A percentile compares a stretch with the other conserved stretches of the same genome.
phyloP scores from a whole-genome alignment of 768 basidiomycete genomes.

The Chiua virens region DNA sequence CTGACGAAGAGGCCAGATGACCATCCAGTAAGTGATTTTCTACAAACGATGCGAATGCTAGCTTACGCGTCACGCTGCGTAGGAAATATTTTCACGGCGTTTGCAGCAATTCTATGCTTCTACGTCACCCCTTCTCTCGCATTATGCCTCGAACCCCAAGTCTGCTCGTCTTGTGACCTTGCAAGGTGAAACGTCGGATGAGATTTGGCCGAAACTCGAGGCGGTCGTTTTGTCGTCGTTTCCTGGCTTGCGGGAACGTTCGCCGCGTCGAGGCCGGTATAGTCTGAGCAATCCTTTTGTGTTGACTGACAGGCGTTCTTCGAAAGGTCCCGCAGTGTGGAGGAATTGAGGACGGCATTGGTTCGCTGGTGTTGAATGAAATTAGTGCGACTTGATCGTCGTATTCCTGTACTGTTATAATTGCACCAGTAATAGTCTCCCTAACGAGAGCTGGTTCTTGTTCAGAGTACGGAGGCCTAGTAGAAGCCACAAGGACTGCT shows the following conservation, averaged over 20 bases:
- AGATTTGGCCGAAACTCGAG: conserved; percentile 88
- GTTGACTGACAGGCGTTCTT: conserved; percentile 18
- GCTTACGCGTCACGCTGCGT: conserved; percentile 6
- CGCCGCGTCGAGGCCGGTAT: conserved; percentile 45
- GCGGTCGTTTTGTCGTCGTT: conserved; percentile 54
- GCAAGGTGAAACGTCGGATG: conserved; percentile 75
- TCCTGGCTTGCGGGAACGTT: conserved; percentile 56
- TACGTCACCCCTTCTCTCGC: conserved; percentile 77
- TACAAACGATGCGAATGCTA: background rate
- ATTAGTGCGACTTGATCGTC: conserved; percentile 5
- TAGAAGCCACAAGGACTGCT: background rate
- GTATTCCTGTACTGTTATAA: conserved; percentile 10
- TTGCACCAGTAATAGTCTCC: background rate
- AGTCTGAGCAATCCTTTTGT: conserved; percentile 57
- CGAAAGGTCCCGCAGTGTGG: conserved; percentile 17
- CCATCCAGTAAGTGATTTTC: conserved; percentile 65
- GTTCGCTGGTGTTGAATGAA: background rate
- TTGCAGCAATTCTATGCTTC: conserved; percentile 74
- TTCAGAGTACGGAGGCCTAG: background rate
- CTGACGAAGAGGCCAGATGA: conserved; percentile 89
- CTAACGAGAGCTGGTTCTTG: too few relatives aligned
- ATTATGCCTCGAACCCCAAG: conserved; percentile 50
- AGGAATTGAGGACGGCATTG: conserved; percentile 7
- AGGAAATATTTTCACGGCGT: conserved; percentile 81
- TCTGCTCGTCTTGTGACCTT: conserved; percentile 55